Percentiles rank a stretch among this genome's conserved stretches.
phyloP scores from a whole-genome alignment of 2,329 filamentous ascomycete genomes.

The Gremmenia infestans region DNA sequence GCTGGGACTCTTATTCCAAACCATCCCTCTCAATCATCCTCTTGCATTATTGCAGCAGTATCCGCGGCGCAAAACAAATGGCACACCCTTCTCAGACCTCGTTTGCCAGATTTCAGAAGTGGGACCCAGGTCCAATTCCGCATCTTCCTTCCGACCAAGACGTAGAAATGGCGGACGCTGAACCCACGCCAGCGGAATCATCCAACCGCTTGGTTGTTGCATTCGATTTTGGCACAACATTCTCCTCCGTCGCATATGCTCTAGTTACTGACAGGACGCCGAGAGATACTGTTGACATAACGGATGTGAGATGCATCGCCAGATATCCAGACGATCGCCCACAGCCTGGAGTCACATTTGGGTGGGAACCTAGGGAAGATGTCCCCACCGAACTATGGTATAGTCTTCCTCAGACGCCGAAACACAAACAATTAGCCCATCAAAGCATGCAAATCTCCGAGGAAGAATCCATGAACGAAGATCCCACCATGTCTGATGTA shows the following conservation, averaged over 20 bases:
- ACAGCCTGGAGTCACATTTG: not conserved
- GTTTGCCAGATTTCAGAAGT: not conserved
- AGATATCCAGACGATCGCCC: constrained; percentile 5
- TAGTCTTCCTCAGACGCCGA: not conserved
- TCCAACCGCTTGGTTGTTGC: constrained; percentile 1
- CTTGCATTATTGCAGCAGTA: not conserved
- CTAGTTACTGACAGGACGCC: not conserved
- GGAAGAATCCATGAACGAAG: not conserved
- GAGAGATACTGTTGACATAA: not conserved
- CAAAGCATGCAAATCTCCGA: not conserved
- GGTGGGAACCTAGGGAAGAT: constrained; percentile 1
- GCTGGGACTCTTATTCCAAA: too few species aligned
- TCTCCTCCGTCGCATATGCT: constrained; percentile 3
- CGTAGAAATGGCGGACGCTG: constrained; percentile 5
- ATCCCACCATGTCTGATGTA: not conserved
- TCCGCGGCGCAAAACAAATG: not conserved
- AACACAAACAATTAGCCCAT: not conserved
- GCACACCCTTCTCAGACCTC: not conserved
- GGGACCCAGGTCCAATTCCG: not conserved
- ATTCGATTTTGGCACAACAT: constrained; percentile 5
- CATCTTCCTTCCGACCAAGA: constrained; percentile 1
- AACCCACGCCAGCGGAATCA: not conserved
- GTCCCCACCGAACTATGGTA: constrained; percentile 11
- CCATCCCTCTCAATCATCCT: not conserved
- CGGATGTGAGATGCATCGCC: constrained; percentile 4